Evolutionary conservation across 441 rosid genomes (phyloP), one percentile per base, ranked within the genome.

Genomic region (Sinapis alba): DNA sequence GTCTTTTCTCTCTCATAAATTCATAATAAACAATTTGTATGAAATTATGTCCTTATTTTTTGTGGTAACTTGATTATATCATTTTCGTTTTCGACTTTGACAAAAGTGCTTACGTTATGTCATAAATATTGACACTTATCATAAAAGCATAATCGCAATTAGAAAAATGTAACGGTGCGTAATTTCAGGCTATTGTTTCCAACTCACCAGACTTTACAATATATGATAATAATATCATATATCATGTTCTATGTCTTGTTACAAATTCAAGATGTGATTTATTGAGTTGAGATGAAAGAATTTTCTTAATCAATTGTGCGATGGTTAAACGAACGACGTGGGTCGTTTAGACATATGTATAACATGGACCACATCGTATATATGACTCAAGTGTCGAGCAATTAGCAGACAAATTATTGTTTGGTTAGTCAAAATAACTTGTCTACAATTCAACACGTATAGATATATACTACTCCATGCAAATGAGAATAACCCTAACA

Each of bases 341-440:
- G 41, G 63, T 23, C n/a, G 70, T 54, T 61, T 67, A 50, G 3
- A 36, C 58, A 66, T 28, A 9, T 2, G 11, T 28, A 45, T 43
- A 70, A 54, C 47, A 61, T 67, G 65, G 73, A 78, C 69, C 77
- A 73, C 71, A 56, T 68, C 66, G 74, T 61, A 78, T 47, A 47
- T 7, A 47, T 34, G 41, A 30, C 66, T 67, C 50, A 72, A 62
- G 13, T 73, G 81, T 68, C 67, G 62, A 72, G 78, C 64, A 78
- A 78, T 78, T 72, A 78, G 81, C 81, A 73, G 71, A 78, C 78
- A 78, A 38, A 68, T 73, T 61, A 66, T 77, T 77, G 62, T 59
- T 30, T 65, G 53, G 58, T 53, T 72, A 50, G 70, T 72, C 65
- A 77, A 77, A 21, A 70, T 50, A 28, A 68, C 67, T 54, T 54